phyloP scores from a whole-genome alignment of 106 monocot species.

The Apostasia shenzhenica region DNA sequence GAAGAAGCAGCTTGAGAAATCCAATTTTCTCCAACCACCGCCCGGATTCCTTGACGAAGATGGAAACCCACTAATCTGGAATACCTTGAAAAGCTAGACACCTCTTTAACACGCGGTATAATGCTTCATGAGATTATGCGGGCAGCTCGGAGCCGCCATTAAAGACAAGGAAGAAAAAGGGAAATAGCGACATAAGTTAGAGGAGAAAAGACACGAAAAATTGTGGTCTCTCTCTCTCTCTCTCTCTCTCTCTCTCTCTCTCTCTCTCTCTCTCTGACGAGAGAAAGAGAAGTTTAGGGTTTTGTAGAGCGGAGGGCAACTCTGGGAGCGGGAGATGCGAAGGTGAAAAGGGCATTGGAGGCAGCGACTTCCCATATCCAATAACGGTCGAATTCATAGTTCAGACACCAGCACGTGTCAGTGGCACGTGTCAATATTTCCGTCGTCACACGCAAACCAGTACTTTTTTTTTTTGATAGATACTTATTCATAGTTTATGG shows the following conservation, averaged over 20 bases:
- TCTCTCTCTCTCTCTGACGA: too few species aligned
- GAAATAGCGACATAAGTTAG: neutral
- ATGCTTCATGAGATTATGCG: neutral
- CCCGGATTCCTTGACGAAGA: neutral
- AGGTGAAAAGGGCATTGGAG: neutral
- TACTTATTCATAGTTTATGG: too few species aligned
- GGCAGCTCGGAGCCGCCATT: conserved; percentile 4
- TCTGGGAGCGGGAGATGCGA: neutral
- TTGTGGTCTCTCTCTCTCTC: neutral
- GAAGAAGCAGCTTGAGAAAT: neutral
- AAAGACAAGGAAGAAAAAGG: neutral
- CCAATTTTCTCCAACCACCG: conserved; percentile 1
- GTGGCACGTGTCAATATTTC: neutral
- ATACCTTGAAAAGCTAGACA: neutral
- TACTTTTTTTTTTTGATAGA: too few species aligned
- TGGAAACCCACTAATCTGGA: neutral
- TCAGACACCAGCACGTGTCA: neutral
- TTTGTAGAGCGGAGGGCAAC: neutral
- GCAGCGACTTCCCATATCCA: neutral
- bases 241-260: neutral
- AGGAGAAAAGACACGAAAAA: neutral
- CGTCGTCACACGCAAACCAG: too few species aligned
- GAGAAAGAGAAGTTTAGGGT: neutral
- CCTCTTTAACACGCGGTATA: neutral
- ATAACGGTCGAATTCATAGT: conserved; percentile 4